Conservation (phyloP, 73 alveolate genomes). For the Paraurostyla sp. region DNA sequence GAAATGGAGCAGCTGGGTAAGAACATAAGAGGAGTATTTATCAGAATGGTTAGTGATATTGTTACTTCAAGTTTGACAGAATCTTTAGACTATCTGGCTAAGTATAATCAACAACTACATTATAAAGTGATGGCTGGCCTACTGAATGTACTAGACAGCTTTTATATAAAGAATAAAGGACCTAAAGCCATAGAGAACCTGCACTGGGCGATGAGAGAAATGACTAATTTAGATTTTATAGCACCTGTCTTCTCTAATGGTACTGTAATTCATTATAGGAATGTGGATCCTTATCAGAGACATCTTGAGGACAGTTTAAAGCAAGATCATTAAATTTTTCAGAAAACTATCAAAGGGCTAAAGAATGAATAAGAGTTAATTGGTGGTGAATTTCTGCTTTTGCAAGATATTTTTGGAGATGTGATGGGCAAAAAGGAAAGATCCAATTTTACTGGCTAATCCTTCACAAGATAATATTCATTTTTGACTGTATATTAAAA, state of each 20-base stretch:
- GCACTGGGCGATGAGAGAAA: neutral
- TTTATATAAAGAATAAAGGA: slow-evolving; percentile 2
- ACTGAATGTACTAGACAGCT: slow-evolving; percentile 29
- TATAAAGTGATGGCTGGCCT: slow-evolving; percentile 30
- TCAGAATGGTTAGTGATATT: neutral
- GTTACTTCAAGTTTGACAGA: slow-evolving; percentile 11
- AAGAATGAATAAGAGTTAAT: slow-evolving; percentile 33
- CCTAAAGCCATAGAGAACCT: neutral
- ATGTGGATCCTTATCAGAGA: neutral
- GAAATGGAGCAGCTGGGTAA: slow-evolving; percentile 31
- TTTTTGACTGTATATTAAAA: neutral
- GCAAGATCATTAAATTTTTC: slow-evolving; percentile 24
- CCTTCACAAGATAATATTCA: neutral
- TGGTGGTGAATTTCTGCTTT: neutral
- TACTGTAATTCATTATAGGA: neutral
- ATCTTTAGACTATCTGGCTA: neutral
- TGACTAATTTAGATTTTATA: neutral
- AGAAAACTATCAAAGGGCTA: slow-evolving; percentile 13
- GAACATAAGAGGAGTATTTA: neutral
- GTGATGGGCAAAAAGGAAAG: neutral
- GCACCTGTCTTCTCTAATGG: slow-evolving; percentile 13
- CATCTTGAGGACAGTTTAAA: neutral
- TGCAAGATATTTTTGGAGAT: neutral
- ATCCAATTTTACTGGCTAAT: neutral
- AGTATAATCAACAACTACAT: neutral